These are phyloP conservation scores for Capsicum rhomboideum DNA, from an alignment of 257 asterid genomes.

Conservation along the genomic window DNA sequence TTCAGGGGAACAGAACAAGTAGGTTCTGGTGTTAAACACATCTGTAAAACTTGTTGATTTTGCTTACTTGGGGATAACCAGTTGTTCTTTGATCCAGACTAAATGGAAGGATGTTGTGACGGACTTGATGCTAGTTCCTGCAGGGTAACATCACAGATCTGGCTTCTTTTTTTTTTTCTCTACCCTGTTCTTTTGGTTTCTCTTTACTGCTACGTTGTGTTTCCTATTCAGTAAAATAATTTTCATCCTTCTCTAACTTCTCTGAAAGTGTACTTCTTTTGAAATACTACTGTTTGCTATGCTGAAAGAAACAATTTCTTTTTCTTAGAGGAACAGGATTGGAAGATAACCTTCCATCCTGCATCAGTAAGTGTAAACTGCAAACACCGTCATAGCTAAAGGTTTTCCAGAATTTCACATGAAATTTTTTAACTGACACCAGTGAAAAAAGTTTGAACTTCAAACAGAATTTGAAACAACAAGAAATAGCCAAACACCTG, in stretches of 20 bases:
- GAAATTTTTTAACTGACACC: background rate
- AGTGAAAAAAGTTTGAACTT: background rate
- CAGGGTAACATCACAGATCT: constrained; percentile 50
- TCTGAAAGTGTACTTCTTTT: background rate
- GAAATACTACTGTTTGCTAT: background rate
- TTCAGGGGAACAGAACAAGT: constrained; percentile 99
- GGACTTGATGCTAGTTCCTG: constrained; percentile 86
- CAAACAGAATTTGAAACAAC: background rate
- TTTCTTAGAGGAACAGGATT: background rate
- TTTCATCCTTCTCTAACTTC: background rate
- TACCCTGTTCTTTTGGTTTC: background rate
- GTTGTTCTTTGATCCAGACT: constrained; percentile 39
- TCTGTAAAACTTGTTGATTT: background rate
- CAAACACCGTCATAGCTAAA: background rate
- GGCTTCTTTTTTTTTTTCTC: background rate
- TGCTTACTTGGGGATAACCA: constrained; percentile 7
- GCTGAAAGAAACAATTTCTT: background rate
- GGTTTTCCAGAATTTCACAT: background rate
- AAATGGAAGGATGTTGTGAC: constrained; percentile 93
- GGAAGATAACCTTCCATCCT: too few species aligned
- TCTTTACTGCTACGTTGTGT: background rate
- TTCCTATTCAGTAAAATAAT: background rate
- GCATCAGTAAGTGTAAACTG: too few species aligned
- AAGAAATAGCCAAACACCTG: background rate
- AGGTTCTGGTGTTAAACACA: constrained; percentile 13